A percentile compares a stretch with the other conserved stretches of the same genome.
Conservation (phyloP, 2,329 filamentous ascomycete genomes). For the Blastomyces silverae region DNA sequence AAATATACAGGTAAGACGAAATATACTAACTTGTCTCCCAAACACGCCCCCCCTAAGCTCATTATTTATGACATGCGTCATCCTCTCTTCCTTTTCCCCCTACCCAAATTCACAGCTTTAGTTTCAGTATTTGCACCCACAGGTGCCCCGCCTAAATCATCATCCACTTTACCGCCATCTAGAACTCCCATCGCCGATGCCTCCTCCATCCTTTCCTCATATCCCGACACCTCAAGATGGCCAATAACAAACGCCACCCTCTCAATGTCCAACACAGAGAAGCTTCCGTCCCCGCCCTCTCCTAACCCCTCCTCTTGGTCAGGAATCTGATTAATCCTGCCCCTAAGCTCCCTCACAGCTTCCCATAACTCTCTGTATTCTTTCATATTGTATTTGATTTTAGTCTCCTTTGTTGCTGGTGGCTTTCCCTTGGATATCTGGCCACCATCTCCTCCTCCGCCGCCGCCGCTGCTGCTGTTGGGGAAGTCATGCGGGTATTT, state of each 20-base stretch:
- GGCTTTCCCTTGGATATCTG: slow-evolving; percentile 2
- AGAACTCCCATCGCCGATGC: neutral
- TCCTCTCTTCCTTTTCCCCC: slow-evolving; percentile 5
- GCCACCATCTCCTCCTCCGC: neutral
- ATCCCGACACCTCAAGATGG: slow-evolving; percentile 29
- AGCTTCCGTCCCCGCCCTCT: slow-evolving; percentile 9
- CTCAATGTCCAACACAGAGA: slow-evolving; percentile 33
- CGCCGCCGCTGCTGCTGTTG: neutral
- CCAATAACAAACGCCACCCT: slow-evolving; percentile 36
- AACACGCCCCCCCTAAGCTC: too few species aligned
- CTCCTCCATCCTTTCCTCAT: slow-evolving; percentile 11
- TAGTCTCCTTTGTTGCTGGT: slow-evolving; percentile 23
- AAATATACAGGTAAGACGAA: neutral
- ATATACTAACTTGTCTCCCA: neutral
- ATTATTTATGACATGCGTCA: neutral
- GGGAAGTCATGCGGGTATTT: slow-evolving; percentile 21
- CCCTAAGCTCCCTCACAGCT: slow-evolving; percentile 23
- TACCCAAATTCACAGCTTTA: neutral
- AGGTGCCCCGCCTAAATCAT: neutral
- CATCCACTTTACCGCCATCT: neutral
- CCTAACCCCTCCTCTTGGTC: neutral
- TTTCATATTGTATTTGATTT: slow-evolving; percentile 37
- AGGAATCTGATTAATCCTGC: slow-evolving; percentile 23
- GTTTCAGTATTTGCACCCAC: neutral
- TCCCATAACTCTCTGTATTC: slow-evolving; percentile 36